Percentiles rank a stretch among this genome's conserved stretches.
Evolutionary conservation across 2,329 filamentous ascomycete genomes (phyloP).

Genomic region (Pestalotiopsis sp.): DNA sequence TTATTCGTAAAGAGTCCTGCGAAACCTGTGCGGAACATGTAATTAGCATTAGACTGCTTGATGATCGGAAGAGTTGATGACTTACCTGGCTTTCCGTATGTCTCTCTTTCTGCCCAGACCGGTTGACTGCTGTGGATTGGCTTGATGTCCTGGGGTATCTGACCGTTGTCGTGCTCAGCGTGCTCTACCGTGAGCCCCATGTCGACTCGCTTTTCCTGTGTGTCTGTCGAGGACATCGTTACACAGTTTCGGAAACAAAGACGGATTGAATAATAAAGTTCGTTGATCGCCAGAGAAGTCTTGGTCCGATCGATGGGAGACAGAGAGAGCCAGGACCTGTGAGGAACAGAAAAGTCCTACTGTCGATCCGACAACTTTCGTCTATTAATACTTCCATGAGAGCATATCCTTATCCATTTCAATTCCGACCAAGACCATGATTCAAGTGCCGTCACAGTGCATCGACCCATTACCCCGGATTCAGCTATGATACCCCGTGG

Average conservation of each 20-base stretch:
- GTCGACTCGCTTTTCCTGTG: background rate
- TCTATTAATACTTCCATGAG: background rate
- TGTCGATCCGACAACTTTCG: background rate
- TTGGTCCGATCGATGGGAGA: background rate
- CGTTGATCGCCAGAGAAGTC: background rate
- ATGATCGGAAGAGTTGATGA: background rate
- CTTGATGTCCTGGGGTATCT: background rate
- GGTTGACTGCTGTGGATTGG: background rate
- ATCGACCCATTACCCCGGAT: background rate
- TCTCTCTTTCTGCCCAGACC: background rate
- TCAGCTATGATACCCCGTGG: background rate
- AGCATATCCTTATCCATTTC: background rate
- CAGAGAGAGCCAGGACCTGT: background rate
- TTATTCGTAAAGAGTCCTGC: constrained; percentile 16
- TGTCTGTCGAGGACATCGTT: background rate
- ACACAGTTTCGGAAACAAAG: background rate
- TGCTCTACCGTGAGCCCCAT: background rate
- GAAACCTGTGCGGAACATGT: background rate
- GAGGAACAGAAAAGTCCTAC: background rate
- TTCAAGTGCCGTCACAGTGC: background rate
- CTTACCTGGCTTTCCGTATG: constrained; percentile 1
- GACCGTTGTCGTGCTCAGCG: background rate
- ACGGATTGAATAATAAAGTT: background rate
- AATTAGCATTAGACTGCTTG: background rate
- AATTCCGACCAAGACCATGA: background rate